A percentile compares a stretch with the other conserved stretches of the same genome.
Evolutionary conservation across 75 land plant genomes (phyloP).

Genomic region (Azolla pinnata): DNA sequence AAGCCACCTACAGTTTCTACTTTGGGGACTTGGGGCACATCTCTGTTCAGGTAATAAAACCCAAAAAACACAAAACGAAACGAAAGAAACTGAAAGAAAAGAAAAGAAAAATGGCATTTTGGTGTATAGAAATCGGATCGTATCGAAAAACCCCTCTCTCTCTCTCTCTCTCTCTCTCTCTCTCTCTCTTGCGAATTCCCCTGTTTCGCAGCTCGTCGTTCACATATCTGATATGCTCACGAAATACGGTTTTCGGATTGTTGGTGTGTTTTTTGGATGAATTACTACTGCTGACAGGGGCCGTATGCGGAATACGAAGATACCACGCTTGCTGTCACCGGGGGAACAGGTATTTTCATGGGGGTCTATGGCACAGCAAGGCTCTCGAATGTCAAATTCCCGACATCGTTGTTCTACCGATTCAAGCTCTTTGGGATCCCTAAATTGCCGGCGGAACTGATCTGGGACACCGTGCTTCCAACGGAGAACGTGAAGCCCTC

Average conservation of each 20-base stretch:
- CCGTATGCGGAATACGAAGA: constrained; percentile 72
- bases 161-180: background rate
- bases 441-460: constrained; percentile 49
- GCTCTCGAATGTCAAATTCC: constrained; percentile 66
- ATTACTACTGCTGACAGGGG: constrained; percentile 44
- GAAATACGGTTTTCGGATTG: background rate
- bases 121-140: too few species aligned
- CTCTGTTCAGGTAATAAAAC: constrained; percentile 30
- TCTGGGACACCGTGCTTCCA: constrained; percentile 39
- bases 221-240: background rate
- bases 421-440: constrained; percentile 66
- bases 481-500: constrained; percentile 34
- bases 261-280: background rate
- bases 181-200: background rate
- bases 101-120: background rate
- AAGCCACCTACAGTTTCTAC: constrained; percentile 85
- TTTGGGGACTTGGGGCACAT: constrained; percentile 92
- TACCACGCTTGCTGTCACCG: constrained; percentile 60
- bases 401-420: constrained; percentile 80
- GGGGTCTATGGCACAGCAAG: constrained; percentile 72
- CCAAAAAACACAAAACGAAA: background rate
- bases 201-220: background rate
- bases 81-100: background rate
- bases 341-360: constrained; percentile 78
- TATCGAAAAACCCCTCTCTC: background rate